Evolutionary conservation across 768 basidiomycete genomes (phyloP).

Genomic region (Tricholoma sp.): DNA sequence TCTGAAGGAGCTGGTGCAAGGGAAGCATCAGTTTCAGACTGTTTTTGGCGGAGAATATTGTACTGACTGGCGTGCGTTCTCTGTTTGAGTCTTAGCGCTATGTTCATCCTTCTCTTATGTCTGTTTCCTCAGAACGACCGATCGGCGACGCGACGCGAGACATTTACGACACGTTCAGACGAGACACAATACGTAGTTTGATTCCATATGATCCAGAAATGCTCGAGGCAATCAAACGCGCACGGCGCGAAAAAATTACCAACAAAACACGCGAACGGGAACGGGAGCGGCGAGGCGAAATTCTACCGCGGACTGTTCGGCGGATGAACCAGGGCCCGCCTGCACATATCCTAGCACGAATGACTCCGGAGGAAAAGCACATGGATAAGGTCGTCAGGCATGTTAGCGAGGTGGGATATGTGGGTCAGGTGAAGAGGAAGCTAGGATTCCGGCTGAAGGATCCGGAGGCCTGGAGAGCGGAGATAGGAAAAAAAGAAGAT

Average conservation of each 20-base stretch:
- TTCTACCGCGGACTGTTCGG: slow-evolving; percentile 40
- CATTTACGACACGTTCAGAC: slow-evolving; percentile 29
- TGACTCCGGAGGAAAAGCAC: slow-evolving; percentile 43
- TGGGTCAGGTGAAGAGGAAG: slow-evolving; percentile 55
- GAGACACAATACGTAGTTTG: slow-evolving; percentile 36
- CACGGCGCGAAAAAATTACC: slow-evolving; percentile 52
- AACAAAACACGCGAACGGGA: slow-evolving; percentile 62
- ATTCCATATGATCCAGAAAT: slow-evolving; percentile 45
- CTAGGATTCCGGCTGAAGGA: slow-evolving; percentile 47
- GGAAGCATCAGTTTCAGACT: background rate
- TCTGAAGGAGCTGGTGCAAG: slow-evolving; percentile 7
- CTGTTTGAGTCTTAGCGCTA: background rate
- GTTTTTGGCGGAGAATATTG: slow-evolving; percentile 9
- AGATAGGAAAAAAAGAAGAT: slow-evolving; percentile 23
- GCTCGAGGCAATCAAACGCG: slow-evolving; percentile 45
- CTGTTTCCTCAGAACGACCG: slow-evolving; percentile 28
- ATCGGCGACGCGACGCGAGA: slow-evolving; percentile 23
- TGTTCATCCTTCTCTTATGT: background rate
- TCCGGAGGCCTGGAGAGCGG: slow-evolving; percentile 30
- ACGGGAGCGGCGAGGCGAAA: slow-evolving; percentile 62
- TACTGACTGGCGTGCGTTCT: slow-evolving; percentile 37
- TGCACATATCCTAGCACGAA: slow-evolving; percentile 49
- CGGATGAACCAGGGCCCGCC: slow-evolving; percentile 58
- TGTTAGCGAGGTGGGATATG: slow-evolving; percentile 66
- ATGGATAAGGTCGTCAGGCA: slow-evolving; percentile 48